Evolutionary conservation across 1,139 yeast species (phyloP).

Genomic region (Yamadazyma epiphylla): DNA sequence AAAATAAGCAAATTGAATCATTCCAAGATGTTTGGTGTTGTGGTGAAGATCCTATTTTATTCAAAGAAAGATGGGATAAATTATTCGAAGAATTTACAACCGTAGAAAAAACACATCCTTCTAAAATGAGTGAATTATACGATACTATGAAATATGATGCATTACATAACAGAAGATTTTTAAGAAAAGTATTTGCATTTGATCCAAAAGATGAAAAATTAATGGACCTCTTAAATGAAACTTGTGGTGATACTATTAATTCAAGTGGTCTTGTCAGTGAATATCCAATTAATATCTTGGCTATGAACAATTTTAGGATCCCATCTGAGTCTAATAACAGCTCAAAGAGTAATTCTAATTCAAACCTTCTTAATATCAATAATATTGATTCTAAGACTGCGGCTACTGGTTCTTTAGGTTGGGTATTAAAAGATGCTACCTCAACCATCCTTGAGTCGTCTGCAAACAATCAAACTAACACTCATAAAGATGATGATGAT

Average conservation of each 20-base stretch:
- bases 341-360: slow-evolving; percentile 5
- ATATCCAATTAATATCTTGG: slow-evolving; percentile 76
- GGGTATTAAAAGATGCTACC: slow-evolving; percentile 61
- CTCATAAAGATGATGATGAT: slow-evolving; percentile 9
- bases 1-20: slow-evolving; percentile 56
- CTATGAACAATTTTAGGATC: slow-evolving; percentile 70
- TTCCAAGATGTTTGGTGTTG: slow-evolving; percentile 93
- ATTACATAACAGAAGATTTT: slow-evolving; percentile 84
- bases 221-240: slow-evolving; percentile 27
- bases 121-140: slow-evolving; percentile 91
- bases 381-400: slow-evolving; percentile 22
- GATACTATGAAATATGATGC: slow-evolving; percentile 99
- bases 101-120: slow-evolving; percentile 96
- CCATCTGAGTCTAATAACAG: slow-evolving; percentile 27
- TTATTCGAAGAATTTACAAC: slow-evolving; percentile 87
- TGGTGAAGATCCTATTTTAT: slow-evolving; percentile 86
- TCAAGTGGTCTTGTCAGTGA: slow-evolving; percentile 66
- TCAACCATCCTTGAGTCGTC: slow-evolving; percentile 20
- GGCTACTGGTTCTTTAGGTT: slow-evolving; percentile 69
- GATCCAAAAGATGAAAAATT: slow-evolving; percentile 53
- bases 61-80: slow-evolving; percentile 97
- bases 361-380: slow-evolving; percentile 16
- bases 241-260: slow-evolving; percentile 52
- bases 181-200: slow-evolving; percentile 78
- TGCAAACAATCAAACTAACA: slow-evolving; percentile 20